A percentile compares a stretch with the other conserved stretches of the same genome.
Evolutionary conservation across 1,284 basidiomycete species (phyloP).

Genomic region (Veloporphyrellus conicus): DNA sequence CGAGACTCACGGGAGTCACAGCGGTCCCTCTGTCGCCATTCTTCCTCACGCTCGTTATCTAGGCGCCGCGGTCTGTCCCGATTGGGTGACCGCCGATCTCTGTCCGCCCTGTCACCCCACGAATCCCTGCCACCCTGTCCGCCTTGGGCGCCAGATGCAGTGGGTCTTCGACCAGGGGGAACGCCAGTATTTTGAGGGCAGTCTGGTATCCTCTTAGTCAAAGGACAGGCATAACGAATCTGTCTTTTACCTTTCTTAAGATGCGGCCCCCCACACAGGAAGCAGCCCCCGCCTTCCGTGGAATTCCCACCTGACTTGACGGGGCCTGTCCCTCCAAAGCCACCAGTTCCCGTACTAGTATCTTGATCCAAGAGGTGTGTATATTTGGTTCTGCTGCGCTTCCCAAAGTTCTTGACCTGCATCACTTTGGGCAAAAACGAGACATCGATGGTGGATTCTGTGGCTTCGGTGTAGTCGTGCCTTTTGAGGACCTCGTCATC

Average conservation of each 20-base stretch:
- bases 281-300: slow-evolving; percentile 71
- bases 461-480: slow-evolving; percentile 87
- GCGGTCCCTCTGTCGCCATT: slow-evolving; percentile 26
- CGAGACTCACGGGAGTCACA: slow-evolving; percentile 20
- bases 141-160: slow-evolving; percentile 48
- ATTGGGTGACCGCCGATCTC: slow-evolving; percentile 27
- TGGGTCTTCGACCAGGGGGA: slow-evolving; percentile 35
- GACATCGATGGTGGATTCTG: slow-evolving; percentile 82
- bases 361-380: slow-evolving; percentile 95
- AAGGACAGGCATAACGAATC: neutral
- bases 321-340: slow-evolving; percentile 62
- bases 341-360: slow-evolving; percentile 64
- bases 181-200: slow-evolving; percentile 68
- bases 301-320: slow-evolving; percentile 55
- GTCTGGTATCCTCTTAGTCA: slow-evolving; percentile 40
- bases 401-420: slow-evolving; percentile 97
- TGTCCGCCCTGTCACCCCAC: slow-evolving; percentile 42
- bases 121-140: slow-evolving; percentile 40
- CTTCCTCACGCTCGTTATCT: slow-evolving; percentile 25
- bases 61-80: slow-evolving; percentile 24
- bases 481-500: slow-evolving; percentile 84
- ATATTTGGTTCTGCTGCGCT: slow-evolving; percentile 88
- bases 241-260: slow-evolving; percentile 70
- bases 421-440: slow-evolving; percentile 87
- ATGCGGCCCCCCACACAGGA: slow-evolving; percentile 87